Evolutionary conservation across 768 basidiomycete species (phyloP).

Genomic region (Panaeolus papilionaceus): DNA sequence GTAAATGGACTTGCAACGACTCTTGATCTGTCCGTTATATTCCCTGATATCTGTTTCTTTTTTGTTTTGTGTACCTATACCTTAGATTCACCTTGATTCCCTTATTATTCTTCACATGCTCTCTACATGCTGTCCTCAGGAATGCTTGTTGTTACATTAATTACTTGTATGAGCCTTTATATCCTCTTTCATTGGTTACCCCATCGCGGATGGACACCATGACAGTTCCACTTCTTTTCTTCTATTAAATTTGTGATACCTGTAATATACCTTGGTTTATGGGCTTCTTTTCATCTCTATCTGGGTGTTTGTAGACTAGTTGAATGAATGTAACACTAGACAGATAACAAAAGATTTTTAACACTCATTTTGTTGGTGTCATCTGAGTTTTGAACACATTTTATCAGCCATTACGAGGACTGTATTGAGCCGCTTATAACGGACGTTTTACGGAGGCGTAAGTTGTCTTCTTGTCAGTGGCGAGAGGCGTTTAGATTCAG

Average conservation of each 20-base stretch:
- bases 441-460: too few relatives aligned
- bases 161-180: background rate
- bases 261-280: slow-evolving; percentile 18
- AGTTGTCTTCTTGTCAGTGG: too few relatives aligned
- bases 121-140: background rate
- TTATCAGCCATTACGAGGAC: too few relatives aligned
- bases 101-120: slow-evolving; percentile 7
- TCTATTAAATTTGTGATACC: background rate
- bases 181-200: background rate
- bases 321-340: slow-evolving; percentile 1
- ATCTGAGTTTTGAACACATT: too few relatives aligned
- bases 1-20: slow-evolving; percentile 14
- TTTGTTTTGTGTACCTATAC: slow-evolving; percentile 8
- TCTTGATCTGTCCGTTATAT: slow-evolving; percentile 11
- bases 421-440: too few relatives aligned
- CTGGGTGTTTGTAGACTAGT: slow-evolving; percentile 15
- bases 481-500: too few relatives aligned
- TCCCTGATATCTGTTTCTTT: background rate
- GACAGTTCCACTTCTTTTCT: background rate
- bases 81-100: background rate
- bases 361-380: background rate
- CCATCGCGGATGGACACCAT: background rate
- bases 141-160: background rate
- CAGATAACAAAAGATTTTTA: background rate
- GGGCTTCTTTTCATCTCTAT: slow-evolving; percentile 16